Conservation (phyloP, 441 rosid genomes). For the Breynia disticha region DNA sequence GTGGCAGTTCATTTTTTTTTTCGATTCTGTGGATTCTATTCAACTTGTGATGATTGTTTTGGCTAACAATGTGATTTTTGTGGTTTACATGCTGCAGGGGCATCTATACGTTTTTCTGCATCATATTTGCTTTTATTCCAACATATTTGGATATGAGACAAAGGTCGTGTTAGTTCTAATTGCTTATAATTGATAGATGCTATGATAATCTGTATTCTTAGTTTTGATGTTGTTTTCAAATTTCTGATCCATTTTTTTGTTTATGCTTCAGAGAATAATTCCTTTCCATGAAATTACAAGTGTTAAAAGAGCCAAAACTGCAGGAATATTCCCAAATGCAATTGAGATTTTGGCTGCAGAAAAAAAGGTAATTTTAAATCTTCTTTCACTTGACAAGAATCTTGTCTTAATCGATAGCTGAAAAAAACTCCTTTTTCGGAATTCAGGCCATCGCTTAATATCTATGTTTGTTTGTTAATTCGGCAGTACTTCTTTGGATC, state of each 20-base stretch:
- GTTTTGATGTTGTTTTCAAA: slow-evolving; percentile 10
- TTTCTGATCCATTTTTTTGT: background rate
- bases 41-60: slow-evolving; percentile 1
- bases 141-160: slow-evolving; percentile 97
- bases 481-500: slow-evolving; percentile 93
- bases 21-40: background rate
- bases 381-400: no score
- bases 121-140: slow-evolving; percentile 85
- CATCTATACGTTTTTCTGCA: slow-evolving; percentile 86
- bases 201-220: slow-evolving; percentile 10
- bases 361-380: slow-evolving; percentile 52
- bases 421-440: background rate
- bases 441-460: slow-evolving; percentile 1
- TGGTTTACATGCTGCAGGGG: slow-evolving; percentile 47
- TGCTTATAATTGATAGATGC: background rate
- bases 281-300: slow-evolving; percentile 58
- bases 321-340: slow-evolving; percentile 92
- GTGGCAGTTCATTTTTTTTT: background rate
- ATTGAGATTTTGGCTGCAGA: slow-evolving; percentile 78
- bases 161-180: slow-evolving; percentile 41
- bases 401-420: background rate
- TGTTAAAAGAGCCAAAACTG: slow-evolving; percentile 89
- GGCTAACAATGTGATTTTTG: slow-evolving; percentile 1
- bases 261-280: slow-evolving; percentile 58
- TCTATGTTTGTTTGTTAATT: slow-evolving; percentile 16